Evolutionary conservation across 2,329 filamentous ascomycete species (phyloP).

Genomic region (Aphanocladium album): DNA sequence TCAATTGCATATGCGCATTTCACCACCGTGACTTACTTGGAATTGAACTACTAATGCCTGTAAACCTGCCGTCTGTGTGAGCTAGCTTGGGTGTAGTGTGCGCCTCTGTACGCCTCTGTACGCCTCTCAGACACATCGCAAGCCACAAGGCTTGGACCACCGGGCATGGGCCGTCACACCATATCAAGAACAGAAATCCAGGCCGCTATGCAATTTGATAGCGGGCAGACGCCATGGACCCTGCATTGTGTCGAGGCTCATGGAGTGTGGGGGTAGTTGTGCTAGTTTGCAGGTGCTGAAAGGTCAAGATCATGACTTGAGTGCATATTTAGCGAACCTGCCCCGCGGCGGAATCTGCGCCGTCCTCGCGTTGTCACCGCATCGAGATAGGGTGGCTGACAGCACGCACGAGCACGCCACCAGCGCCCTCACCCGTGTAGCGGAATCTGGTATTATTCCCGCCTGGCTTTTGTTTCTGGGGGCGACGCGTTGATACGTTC

Average conservation of each 20-base stretch:
- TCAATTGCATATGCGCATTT: not conserved
- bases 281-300: not conserved
- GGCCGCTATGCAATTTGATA: not conserved
- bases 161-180: not conserved
- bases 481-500: not conserved
- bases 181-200: not conserved
- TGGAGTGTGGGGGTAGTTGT: not conserved
- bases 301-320: not conserved
- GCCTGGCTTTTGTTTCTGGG: not conserved
- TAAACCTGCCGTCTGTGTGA: not conserved
- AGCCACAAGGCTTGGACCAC: not conserved
- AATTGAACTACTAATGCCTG: not conserved
- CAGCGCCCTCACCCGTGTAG: not conserved
- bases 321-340: not conserved
- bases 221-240: not conserved
- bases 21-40: not conserved
- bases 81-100: not conserved
- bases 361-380: not conserved
- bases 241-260: not conserved
- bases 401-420: not conserved
- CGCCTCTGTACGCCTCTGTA: not conserved
- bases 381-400: slow-evolving; percentile 2
- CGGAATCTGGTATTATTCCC: not conserved
- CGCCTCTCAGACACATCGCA: not conserved
- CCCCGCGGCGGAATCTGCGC: not conserved